Percentiles rank a stretch among this genome's conserved stretches.
These are phyloP conservation scores for Tetrastigma voinierianum DNA, from an alignment of 164 flowering plant genomes.

Conservation along the genomic window DNA sequence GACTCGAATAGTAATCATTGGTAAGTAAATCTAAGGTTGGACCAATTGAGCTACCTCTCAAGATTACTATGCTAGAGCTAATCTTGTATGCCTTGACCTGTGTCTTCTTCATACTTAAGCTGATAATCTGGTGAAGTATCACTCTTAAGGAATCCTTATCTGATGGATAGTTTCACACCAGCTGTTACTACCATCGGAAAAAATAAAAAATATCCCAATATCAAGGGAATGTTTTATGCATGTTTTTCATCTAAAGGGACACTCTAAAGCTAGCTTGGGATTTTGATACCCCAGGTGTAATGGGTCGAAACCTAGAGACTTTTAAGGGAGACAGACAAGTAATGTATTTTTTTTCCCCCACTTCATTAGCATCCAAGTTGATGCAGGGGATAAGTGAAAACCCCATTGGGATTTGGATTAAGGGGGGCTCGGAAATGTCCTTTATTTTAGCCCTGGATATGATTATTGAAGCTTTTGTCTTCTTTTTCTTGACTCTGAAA, in stretches of 20 bases:
- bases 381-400: conserved; percentile 11
- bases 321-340: neutral
- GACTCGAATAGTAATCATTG: no score
- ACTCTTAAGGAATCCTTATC: no score
- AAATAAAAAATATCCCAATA: neutral
- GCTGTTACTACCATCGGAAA: neutral
- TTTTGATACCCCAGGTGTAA: neutral
- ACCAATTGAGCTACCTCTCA: no score
- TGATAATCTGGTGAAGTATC: neutral
- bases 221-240: neutral
- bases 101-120: no score
- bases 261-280: neutral
- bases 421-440: conserved; percentile 9
- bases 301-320: neutral
- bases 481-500: conserved; percentile 19
- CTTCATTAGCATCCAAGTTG: conserved; percentile 3
- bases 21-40: no score
- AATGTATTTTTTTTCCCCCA: neutral
- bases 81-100: no score
- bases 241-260: neutral
- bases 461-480: conserved; percentile 20
- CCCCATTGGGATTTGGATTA: conserved; percentile 27
- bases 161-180: neutral
- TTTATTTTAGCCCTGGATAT: conserved; percentile 8
- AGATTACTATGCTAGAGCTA: no score